Evolutionary conservation across 1,139 yeast species (phyloP).

Genomic region (Wickerhamomyces sp.): DNA sequence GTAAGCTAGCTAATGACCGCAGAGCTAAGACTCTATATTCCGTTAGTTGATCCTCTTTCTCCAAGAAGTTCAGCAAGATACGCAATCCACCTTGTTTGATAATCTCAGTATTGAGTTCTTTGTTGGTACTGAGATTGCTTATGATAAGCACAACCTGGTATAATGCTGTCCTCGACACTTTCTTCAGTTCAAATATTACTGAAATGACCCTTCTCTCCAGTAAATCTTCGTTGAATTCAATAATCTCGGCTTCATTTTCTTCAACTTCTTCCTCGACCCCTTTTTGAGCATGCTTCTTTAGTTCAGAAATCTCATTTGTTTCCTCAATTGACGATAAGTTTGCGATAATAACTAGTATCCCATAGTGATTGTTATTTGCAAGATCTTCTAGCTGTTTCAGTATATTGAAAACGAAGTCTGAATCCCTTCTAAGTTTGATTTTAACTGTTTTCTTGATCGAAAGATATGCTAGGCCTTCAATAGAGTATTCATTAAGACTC

Average conservation of each 20-base stretch:
- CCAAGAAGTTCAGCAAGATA: conserved; percentile 32
- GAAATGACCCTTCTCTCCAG: conserved; percentile 19
- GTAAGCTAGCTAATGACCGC: conserved; percentile 35
- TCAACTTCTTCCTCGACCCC: conserved; percentile 15
- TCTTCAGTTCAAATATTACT: conserved; percentile 12
- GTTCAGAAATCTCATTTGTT: conserved; percentile 13
- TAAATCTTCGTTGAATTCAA: conserved; percentile 14
- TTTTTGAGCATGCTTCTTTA: conserved; percentile 29
- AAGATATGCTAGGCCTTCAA: conserved; percentile 43
- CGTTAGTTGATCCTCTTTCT: conserved; percentile 21
- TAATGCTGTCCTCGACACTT: conserved; percentile 12
- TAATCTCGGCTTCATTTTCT: conserved; percentile 8
- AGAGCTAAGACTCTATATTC: conserved; percentile 13
- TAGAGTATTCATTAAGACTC: conserved; percentile 18
- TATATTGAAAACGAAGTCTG: conserved; percentile 26
- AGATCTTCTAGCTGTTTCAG: conserved; percentile 15
- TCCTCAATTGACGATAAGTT: conserved; percentile 35
- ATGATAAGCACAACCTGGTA: conserved; percentile 15
- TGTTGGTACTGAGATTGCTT: conserved; percentile 11
- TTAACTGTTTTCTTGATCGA: conserved; percentile 32
- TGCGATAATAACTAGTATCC: conserved; percentile 31
- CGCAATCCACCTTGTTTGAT: conserved; percentile 44
- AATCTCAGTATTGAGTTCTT: conserved; percentile 29
- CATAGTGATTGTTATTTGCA: conserved; percentile 24
- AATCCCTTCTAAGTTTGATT: conserved; percentile 31